Evolutionary conservation across 305 asterid genomes (phyloP), one percentile per base, ranked within the genome.

Genomic region (Solanum aculeatissimum): DNA sequence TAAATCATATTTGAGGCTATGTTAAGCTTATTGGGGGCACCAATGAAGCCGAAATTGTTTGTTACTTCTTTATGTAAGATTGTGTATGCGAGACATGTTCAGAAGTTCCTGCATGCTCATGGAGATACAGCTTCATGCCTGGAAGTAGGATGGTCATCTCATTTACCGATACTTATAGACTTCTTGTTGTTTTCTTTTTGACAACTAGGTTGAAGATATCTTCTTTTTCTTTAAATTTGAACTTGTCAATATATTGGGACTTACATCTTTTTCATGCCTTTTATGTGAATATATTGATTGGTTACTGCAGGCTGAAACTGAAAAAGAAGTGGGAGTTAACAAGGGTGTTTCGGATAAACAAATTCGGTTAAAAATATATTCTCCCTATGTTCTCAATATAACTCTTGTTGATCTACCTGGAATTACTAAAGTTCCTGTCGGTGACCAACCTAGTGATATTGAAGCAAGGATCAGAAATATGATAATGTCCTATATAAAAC

Each of bases 321-420:
- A 84, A 19, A 87, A 81, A 77, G 90, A 58, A 85, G 90, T 84
- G 47, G 90, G 90, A 25, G 75, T 13, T 21, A 86, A 82, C 51
- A 77, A 74, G 62, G 88, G 89, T 7, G 87, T 89, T 69, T 84
- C 86, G 11, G 89, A 82, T 75, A 87, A 89, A 53, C 89, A 87
- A 84, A 89, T 89, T 84, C 85, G 91, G 40, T 77, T 89, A 55
- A 89, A 85, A 75, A 87, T 89, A 9, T 85, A 57, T 82, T 89
- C 91, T 18, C 89, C 91, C 60, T 85, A 84, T 81, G 91, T 87
- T 27, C 86, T 87, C 14, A 72, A 89, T 89, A 89, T 89, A 23
- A 89, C 91, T 19, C 87, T 89, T 32, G 88, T 89, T 43, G 90
- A 89, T 87, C 82, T 89, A 57, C 91, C 89, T 18, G 91, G 91